phyloP scores from a whole-genome alignment of 768 basidiomycete genomes.

The Hortiboletus flavorubellus region DNA sequence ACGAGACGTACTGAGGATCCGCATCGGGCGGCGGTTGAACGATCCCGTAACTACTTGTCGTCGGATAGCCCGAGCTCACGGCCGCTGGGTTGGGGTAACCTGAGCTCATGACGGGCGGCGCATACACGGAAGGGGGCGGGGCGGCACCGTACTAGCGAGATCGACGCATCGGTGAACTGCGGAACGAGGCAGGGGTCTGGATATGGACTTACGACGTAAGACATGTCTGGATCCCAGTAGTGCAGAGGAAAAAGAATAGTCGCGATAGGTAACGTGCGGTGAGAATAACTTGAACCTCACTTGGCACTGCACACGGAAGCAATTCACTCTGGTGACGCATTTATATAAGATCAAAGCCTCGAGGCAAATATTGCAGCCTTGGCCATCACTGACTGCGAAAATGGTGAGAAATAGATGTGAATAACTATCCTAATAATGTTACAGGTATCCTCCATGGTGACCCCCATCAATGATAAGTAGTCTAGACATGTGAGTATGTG shows the following conservation, averaged over 20 bases:
- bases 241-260: neutral
- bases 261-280: constrained; percentile 8
- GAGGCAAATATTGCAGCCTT: neutral
- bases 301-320: neutral
- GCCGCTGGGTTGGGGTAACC: neutral
- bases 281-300: neutral
- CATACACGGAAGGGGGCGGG: constrained; percentile 12
- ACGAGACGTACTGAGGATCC: constrained; percentile 63
- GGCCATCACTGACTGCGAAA: neutral
- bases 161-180: neutral
- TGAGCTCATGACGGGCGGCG: neutral
- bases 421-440: constrained; percentile 31
- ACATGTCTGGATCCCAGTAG: constrained; percentile 7
- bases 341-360: neutral
- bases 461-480: neutral
- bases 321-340: neutral
- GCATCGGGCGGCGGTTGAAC: constrained; percentile 44
- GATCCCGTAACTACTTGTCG: neutral
- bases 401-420: neutral
- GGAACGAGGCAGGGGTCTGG: neutral
- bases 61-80: neutral
- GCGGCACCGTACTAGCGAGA: constrained; percentile 5
- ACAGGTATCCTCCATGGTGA: constrained; percentile 33
- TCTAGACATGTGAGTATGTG: constrained; percentile 16
- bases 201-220: constrained; percentile 18